phyloP scores from a whole-genome alignment of 2,329 filamentous ascomycete genomes.

The Phaeophleospora eucalypticola region DNA sequence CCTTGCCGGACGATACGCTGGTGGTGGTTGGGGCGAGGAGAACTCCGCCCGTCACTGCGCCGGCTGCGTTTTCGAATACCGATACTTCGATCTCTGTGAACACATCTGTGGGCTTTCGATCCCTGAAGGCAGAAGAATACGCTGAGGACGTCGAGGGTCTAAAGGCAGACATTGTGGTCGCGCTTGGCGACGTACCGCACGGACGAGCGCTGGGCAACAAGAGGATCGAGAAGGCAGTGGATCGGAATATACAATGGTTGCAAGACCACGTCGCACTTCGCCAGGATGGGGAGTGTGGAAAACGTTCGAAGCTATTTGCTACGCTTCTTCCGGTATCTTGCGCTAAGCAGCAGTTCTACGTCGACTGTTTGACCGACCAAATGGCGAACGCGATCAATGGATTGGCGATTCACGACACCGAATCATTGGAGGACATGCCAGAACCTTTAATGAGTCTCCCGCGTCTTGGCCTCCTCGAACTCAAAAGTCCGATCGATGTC shows the following conservation, averaged over 20 bases:
- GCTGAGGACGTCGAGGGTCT: conserved; percentile 60
- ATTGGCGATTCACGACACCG: conserved; percentile 73
- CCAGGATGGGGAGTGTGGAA: conserved; percentile 2
- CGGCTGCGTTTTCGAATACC: conserved; percentile 50
- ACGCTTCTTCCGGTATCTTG: conserved; percentile 70
- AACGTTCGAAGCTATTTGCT: conserved; percentile 54
- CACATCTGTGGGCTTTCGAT: conserved; percentile 81
- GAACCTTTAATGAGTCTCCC: conserved; percentile 60
- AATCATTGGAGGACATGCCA: conserved; percentile 64
- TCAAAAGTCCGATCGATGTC: conserved; percentile 68
- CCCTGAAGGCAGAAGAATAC: conserved; percentile 67
- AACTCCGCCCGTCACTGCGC: conserved; percentile 68
- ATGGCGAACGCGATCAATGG: conserved; percentile 56
- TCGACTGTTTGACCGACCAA: conserved; percentile 67
- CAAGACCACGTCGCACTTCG: conserved; percentile 55
- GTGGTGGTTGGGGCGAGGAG: conserved; percentile 75
- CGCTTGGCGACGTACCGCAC: conserved; percentile 68
- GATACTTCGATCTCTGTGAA: conserved; percentile 69
- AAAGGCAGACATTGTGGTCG: conserved; percentile 74
- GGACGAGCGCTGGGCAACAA: conserved; percentile 52
- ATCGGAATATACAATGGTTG: conserved; percentile 80
- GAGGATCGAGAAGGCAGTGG: conserved; percentile 75
- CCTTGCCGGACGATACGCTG: conserved; percentile 60
- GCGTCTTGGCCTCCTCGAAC: conserved; percentile 68
- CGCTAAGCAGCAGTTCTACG: conserved; percentile 72